Evolutionary conservation across 2,329 filamentous ascomycete genomes (phyloP), one percentile per base, ranked within the genome.

Genomic region (Cladosporium colombiae): DNA sequence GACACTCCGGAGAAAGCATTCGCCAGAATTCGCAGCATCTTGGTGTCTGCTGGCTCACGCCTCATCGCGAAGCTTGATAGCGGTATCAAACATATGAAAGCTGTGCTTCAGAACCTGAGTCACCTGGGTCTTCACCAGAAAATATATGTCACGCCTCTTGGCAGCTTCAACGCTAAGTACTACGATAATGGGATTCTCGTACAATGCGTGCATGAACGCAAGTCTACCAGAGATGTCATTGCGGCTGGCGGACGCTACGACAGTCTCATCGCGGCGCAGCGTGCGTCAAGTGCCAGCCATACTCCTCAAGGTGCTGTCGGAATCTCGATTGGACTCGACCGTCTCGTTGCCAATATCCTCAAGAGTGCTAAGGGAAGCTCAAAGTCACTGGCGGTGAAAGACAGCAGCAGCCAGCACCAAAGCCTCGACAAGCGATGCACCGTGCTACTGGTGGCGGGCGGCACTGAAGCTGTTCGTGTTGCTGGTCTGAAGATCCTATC

Each of bases 161-260:
- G 89, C 74, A 96, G 91, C 76, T 86, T 96, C 73, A 96, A 96
- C 74, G 93, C 97, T 74, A 91, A 89, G 65, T 97, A 98, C 75
- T 99, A 95, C 77, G 83, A 86, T 21, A 90, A 91, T 0, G 93
- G 93, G 8, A 83, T 98, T 31, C 82, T 98, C 52, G 98, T 99
- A 75, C 91, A 96, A 68, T 97, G 93, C 73, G 81, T 97, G 2
- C 92, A 93, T 69, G 94, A 98, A 75, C 89, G 86, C 68, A 96
- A 92, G 75, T 86, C 89, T 68, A 89, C 86, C 67, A 81, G 83
- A 71, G 90, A 95, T 71, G 91, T 98, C 0, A 92, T 98, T 74
- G 95, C 94, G 6, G 95, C 93, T 35, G 95, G 96, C 60, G 95
- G 95, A 2, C 88, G 95, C 58, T 99, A 99, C 75, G 96, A 99